Percentiles rank a stretch among this genome's conserved stretches.
Evolutionary conservation across 192 early-diverging fungal genomes (phyloP).

Genomic region (Diversispora epigaea): DNA sequence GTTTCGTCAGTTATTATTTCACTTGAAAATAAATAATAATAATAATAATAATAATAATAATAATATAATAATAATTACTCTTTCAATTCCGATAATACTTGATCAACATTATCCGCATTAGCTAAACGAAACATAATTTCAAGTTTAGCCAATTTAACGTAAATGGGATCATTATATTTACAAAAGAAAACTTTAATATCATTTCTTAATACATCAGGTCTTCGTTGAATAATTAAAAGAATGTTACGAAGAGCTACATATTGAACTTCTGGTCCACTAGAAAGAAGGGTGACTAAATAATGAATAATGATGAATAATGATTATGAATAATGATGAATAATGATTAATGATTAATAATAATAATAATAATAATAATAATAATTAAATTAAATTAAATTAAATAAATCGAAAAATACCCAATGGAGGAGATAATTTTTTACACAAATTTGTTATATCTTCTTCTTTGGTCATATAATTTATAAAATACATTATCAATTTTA

Average conservation of each 20-base stretch:
- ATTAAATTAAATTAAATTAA: slow-evolving; percentile 13
- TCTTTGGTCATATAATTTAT: slow-evolving; percentile 90
- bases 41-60: neutral
- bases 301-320: neutral
- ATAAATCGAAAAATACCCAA: slow-evolving; percentile 56
- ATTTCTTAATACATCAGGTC: slow-evolving; percentile 84
- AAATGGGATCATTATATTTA: slow-evolving; percentile 99
- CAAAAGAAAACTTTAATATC: slow-evolving; percentile 99
- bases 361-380: too few species aligned
- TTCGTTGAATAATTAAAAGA: slow-evolving; percentile 86
- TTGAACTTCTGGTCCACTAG: slow-evolving; percentile 90
- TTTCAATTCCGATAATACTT: slow-evolving; percentile 87
- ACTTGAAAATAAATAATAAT: neutral
- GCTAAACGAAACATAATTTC: slow-evolving; percentile 92
- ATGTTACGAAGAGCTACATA: slow-evolving; percentile 97
- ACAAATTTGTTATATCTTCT: slow-evolving; percentile 69
- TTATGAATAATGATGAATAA: neutral
- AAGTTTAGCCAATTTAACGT: slow-evolving; percentile 96
- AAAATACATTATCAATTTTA: slow-evolving; percentile 90
- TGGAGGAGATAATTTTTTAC: slow-evolving; percentile 87
- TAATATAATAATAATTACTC: slow-evolving; percentile 54
- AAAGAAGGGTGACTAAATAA: slow-evolving; percentile 80
- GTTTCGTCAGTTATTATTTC: too few species aligned
- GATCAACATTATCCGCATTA: slow-evolving; percentile 76
- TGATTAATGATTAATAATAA: too few species aligned